A percentile compares a stretch with the other conserved stretches of the same genome.
phyloP scores from a whole-genome alignment of 352 stramenopile species.

The Pythium sp. region DNA sequence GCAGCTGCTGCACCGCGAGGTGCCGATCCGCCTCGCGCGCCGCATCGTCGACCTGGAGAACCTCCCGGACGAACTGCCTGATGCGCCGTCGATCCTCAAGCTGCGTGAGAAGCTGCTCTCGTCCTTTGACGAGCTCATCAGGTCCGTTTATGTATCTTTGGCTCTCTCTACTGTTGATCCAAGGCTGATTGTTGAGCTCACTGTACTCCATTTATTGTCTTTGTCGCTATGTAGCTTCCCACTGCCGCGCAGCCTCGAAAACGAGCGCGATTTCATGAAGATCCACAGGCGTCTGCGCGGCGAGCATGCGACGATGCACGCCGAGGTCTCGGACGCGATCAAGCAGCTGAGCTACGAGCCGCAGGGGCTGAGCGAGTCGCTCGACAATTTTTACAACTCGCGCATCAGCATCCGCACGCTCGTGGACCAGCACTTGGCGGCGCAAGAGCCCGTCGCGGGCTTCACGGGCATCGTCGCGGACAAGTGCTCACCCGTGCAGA shows the following conservation, averaged over 20 bases:
- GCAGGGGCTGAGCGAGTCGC: conserved; percentile 48
- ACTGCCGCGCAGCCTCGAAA: conserved; percentile 49
- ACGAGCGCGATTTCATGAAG: conserved; percentile 56
- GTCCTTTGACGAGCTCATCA: conserved; percentile 74
- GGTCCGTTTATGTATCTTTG: conserved; percentile 5
- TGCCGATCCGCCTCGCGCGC: conserved; percentile 74
- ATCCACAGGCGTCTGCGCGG: conserved; percentile 55
- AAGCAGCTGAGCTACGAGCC: conserved; percentile 55
- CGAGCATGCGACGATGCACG: conserved; percentile 73
- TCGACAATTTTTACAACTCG: conserved; percentile 85
- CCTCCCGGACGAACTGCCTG: conserved; percentile 61
- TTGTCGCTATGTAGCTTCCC: conserved; percentile 23
- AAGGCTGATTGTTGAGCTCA: too few relatives aligned
- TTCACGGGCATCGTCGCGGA: conserved; percentile 70
- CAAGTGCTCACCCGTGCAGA: conserved; percentile 61
- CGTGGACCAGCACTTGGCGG: conserved; percentile 74
- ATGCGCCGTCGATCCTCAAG: conserved; percentile 54
- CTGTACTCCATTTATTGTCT: too few relatives aligned
- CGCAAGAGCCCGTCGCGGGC: conserved; percentile 48
- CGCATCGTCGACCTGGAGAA: conserved; percentile 86
- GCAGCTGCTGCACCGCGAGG: conserved; percentile 74
- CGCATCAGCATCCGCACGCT: conserved; percentile 83
- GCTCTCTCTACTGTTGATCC: too few relatives aligned
- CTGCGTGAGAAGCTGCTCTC: conserved; percentile 59
- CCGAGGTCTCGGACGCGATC: conserved; percentile 61